Evolutionary conservation across 176 grass and related monocot species (phyloP), one percentile per base, ranked within the genome.

Genomic region (Triticum turgidum): DNA sequence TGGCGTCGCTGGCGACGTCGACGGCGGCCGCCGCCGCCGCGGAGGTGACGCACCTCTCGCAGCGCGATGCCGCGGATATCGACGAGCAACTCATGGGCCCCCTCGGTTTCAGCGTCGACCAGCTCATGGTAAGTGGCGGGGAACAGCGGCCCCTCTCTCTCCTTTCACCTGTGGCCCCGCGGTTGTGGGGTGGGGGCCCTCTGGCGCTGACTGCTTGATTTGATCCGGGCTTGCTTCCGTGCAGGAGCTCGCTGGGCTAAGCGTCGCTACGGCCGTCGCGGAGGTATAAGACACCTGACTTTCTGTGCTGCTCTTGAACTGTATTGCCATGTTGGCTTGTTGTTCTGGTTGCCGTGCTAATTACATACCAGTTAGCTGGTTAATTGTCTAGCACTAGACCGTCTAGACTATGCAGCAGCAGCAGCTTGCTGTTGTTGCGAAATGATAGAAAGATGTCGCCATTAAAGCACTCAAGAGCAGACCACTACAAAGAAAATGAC

Each of bases 11-110:
- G 81, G 88, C 64, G 12, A 76, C 80, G 6, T 68, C 88, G 32
- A 78, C 66, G 35, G 51, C 79, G 11, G 61, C 24, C 5, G 83
- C 77, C 33, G 79, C 69, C 10, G 82, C 84, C 3, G 67, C 77
- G 29, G 64, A 85, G 44, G 89, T 94, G 82, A 94, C 92, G 27
- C 90, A 92, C 86, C 82, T 98, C 81, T 61, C 90, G 39, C 97
- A 96, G 79, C 84, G 86, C 18, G 88, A 89, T 5, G 97, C 92
- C 1, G 90, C 76, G 13, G 94, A 92, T 90, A 94, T 98, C 76
- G 94, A 98, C 76, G 85, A 98, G 88, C 91, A 92, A 65, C 94
- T 96, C 76, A 98, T 98, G 97, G 94, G 90, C 0, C 90, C 91
- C 5, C 90, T 98, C 68, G 92, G 88, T 14, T 98, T 96, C 63